Evolutionary conservation across 2,329 filamentous ascomycete genomes (phyloP), one percentile per base, ranked within the genome.

Genomic region (Alternaria dauci): DNA sequence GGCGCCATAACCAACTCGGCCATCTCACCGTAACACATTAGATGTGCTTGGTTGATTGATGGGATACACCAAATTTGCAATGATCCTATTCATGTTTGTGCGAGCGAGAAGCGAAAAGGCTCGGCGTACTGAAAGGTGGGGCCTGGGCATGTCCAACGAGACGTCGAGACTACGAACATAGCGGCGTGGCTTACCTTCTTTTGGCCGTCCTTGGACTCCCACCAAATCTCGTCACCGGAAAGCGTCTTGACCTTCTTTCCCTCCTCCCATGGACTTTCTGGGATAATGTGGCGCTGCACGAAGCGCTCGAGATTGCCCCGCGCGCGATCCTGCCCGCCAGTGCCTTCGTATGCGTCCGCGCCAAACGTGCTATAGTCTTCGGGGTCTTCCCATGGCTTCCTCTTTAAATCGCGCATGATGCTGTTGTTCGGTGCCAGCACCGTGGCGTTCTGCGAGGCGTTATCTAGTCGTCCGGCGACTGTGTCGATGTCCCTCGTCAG

Each of bases 371-470:
- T 81, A 76, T 95, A 94, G 67, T 97, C 93, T 53, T 85, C 79
- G 0, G 91, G 87, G 64, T 94, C 84, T 71, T 89, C 92, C 92
- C 92, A 96, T 0, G 94, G 94, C 78, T 97, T 98, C 53, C 90
- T 85, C 1, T 93, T 91, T 25, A 98, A 82, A 1, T 80, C 82
- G 66, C 91, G 90, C 72, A 99, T 88, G 3, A 89, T 93, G 18
- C 86, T 88, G 82, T 99, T 98, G 55, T 91, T 82, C 0, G 95
- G 95, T 5, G 94, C 94, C 3, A 98, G 87, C 25, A 98, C 88
- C 2, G 93, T 97, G 16, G 91, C 91, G 76, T 94, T 94, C 59
- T 85, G 79, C 1, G 81, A 74, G 0, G 84, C 78, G 74, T 92
- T 86, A 69, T 91, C 86, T 14, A 98, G 86, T 1, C 91, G 90